phyloP scores from a whole-genome alignment of 1,139 yeast genomes.

The Yamadazyma mexicana region DNA sequence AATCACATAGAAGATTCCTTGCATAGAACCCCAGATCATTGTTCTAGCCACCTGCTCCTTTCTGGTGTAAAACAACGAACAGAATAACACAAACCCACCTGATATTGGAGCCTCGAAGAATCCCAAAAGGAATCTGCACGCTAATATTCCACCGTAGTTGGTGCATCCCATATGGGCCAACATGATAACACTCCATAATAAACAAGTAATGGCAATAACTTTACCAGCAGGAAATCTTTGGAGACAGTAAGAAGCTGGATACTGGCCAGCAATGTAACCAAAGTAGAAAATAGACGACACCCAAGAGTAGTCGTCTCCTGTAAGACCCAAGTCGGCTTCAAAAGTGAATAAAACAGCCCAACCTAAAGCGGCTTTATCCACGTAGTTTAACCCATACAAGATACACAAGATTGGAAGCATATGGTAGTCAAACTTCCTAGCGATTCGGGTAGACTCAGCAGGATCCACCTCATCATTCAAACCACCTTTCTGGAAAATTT shows the following conservation, averaged over 20 bases:
- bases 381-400: constrained; percentile 15
- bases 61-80: constrained; percentile 21
- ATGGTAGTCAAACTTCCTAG: constrained; percentile 18
- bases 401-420: constrained; percentile 19
- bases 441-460: constrained; percentile 15
- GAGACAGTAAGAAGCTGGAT: constrained; percentile 51
- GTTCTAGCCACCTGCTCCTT: constrained; percentile 35
- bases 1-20: constrained; percentile 30
- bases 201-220: constrained; percentile 41
- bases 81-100: constrained; percentile 27
- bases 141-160: constrained; percentile 47
- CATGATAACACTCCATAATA: constrained; percentile 52
- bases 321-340: constrained; percentile 20
- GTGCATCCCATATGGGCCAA: constrained; percentile 46
- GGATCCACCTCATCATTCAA: constrained; percentile 16
- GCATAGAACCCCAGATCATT: constrained; percentile 27
- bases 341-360: constrained; percentile 27
- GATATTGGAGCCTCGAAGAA: constrained; percentile 34
- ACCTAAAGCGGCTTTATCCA: constrained; percentile 49
- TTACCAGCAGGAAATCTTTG: constrained; percentile 56
- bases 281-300: constrained; percentile 59
- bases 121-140: constrained; percentile 50
- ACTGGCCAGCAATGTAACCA: constrained; percentile 51
- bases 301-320: constrained; percentile 36
- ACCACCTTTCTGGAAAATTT: constrained; percentile 15